phyloP scores from a whole-genome alignment of 345 rosid genomes.

The Pugionium cornutum region DNA sequence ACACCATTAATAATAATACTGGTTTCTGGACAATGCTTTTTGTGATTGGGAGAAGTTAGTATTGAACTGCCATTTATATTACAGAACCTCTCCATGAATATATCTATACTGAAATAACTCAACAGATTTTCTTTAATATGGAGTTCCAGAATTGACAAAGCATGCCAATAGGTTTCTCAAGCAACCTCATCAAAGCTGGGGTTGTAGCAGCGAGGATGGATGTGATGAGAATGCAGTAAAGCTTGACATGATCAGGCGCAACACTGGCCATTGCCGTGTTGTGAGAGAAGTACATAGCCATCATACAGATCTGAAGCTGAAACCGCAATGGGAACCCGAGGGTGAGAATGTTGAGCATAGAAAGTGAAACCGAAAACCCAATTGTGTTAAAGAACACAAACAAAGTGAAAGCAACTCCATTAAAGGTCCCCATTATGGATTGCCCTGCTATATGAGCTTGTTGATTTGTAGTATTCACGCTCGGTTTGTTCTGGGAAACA shows the following conservation, averaged over 20 bases:
- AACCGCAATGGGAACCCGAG: conserved; percentile 52
- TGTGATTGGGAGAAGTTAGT: no score
- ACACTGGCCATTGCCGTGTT: conserved; percentile 41
- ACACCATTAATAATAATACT: no score
- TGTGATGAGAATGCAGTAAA: conserved; percentile 33
- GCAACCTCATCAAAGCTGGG: conserved; percentile 28
- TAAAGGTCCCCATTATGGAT: conserved; percentile 45
- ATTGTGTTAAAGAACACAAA: conserved; percentile 50
- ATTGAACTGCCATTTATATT: conserved; percentile 5
- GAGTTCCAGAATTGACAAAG: conserved; percentile 8
- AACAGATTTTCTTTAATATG: conserved; percentile 18
- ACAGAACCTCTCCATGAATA: conserved; percentile 15
- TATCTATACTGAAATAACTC: background rate
- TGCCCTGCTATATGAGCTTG: conserved; percentile 43
- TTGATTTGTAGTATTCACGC: background rate
- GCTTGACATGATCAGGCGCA: conserved; percentile 39
- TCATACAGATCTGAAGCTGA: conserved; percentile 51
- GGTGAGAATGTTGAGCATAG: conserved; percentile 53
- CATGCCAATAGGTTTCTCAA: conserved; percentile 25
- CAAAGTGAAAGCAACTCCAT: conserved; percentile 29
- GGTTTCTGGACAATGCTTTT: no score
- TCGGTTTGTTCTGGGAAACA: conserved; percentile 25
- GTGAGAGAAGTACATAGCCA: conserved; percentile 44
- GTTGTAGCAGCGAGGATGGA: conserved; percentile 33
- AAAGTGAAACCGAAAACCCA: conserved; percentile 50